Evolutionary conservation across 495 filamentous ascomycete species (phyloP).

Genomic region (Xylaria intraflava): DNA sequence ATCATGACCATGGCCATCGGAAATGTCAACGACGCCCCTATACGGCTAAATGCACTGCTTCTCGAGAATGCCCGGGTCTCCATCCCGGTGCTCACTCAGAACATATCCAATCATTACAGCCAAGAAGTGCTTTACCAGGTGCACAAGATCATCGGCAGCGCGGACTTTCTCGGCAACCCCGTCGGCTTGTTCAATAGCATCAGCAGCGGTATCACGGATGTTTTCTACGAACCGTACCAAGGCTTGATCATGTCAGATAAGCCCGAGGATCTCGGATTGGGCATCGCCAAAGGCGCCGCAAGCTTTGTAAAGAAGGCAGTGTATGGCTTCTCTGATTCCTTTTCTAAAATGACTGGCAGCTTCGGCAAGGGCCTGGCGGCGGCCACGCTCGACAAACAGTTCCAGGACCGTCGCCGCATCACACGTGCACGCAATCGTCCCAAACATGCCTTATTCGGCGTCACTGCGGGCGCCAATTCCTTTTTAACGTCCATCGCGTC

Average conservation of each 20-base stretch:
- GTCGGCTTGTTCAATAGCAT: slow-evolving; percentile 98
- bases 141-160: slow-evolving; percentile 92
- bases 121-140: slow-evolving; percentile 93
- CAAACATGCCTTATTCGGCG: slow-evolving; percentile 93
- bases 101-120: slow-evolving; percentile 87
- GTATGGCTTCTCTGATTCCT: slow-evolving; percentile 90
- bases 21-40: slow-evolving; percentile 94
- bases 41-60: slow-evolving; percentile 87
- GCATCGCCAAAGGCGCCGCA: slow-evolving; percentile 92
- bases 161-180: slow-evolving; percentile 97
- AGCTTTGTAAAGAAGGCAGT: slow-evolving; percentile 98
- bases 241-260: slow-evolving; percentile 92
- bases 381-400: slow-evolving; percentile 96
- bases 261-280: slow-evolving; percentile 87
- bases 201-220: slow-evolving; percentile 91
- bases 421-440: slow-evolving; percentile 87
- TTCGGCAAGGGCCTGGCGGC: slow-evolving; percentile 93
- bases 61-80: slow-evolving; percentile 94
- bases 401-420: slow-evolving; percentile 92
- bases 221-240: slow-evolving; percentile 99
- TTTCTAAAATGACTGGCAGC: slow-evolving; percentile 93
- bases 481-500: slow-evolving; percentile 88
- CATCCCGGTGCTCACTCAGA: slow-evolving; percentile 70
- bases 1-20: slow-evolving; percentile 98
- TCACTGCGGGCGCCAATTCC: slow-evolving; percentile 91